Evolutionary conservation across 768 basidiomycete species (phyloP), one percentile per base, ranked within the genome.

Genomic region (Leccinum uliginosum): DNA sequence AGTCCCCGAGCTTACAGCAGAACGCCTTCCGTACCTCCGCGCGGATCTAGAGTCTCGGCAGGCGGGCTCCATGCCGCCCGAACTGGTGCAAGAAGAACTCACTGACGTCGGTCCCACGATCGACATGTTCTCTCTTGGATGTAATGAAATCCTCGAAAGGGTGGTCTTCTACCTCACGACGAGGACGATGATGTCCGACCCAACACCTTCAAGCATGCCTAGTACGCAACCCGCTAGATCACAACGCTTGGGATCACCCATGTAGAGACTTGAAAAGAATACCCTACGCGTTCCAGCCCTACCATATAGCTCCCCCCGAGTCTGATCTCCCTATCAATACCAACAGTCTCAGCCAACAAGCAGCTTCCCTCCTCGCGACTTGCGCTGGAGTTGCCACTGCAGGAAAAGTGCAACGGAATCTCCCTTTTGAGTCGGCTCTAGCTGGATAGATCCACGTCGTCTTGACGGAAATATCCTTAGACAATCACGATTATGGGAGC

Each of bases 381-480:
- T 87, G 80, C 58, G 80, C 85, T 1, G 87, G 87, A 1, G 74
- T 84, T 21, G 77, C 85, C 0, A 81, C 83, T 6, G 83, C 86
- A 10, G 86, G 88, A 10, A 75, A 71, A 3, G 57, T 87, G 45
- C 71, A 76, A 23, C 84, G 86, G 21, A 68, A 71, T n/a, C 83
- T 87, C 59, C 63, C 67, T 0, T 86, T 90, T 55, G 60, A 62
- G 0, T 55, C 60, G 34, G 5, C 54, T 2, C 54, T 50, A 46
- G 30, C 11, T 14, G 62, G 62, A 46, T 35, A 56, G 48, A 62
- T 77, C 45, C 62, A 71, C 9, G 72, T 88, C 10, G 67, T 75
- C 50, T 63, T 94, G 49, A 83, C 76, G 26, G 91, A 93, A 66
- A 78, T 84, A 2, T 83, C 88, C 2, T 71, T 92, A 45, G 80